These are phyloP conservation scores for Cladorrhinum sp. DNA, from an alignment of 2,329 filamentous ascomycete genomes.

Conservation along the genomic window DNA sequence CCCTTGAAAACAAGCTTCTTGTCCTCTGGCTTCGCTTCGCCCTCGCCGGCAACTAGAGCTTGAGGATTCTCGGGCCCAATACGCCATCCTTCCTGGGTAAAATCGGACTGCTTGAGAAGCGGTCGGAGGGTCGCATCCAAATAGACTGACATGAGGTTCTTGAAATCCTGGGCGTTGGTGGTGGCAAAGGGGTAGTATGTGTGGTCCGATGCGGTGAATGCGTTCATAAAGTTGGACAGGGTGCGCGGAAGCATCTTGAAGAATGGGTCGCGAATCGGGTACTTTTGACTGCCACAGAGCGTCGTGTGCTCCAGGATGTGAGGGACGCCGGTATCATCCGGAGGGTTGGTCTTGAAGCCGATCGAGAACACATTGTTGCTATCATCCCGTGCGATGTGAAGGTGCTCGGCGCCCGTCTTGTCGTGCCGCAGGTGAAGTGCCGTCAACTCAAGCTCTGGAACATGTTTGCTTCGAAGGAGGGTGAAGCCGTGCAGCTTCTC, in stretches of 20 bases:
- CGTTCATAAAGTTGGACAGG: slow-evolving; percentile 99
- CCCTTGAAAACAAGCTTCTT: slow-evolving; percentile 88
- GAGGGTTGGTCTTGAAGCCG: slow-evolving; percentile 98
- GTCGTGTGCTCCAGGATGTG: slow-evolving; percentile 98
- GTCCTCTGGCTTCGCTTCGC: slow-evolving; percentile 49
- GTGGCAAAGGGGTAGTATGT: slow-evolving; percentile 98
- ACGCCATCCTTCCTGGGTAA: slow-evolving; percentile 94
- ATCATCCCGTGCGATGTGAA: slow-evolving; percentile 92
- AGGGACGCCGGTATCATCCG: slow-evolving; percentile 91
- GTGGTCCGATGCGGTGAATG: slow-evolving; percentile 93
- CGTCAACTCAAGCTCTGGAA: slow-evolving; percentile 89
- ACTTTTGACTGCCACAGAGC: slow-evolving; percentile 92
- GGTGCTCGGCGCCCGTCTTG: slow-evolving; percentile 91
- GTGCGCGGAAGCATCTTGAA: slow-evolving; percentile 99
- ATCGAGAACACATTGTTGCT: slow-evolving; percentile 99
- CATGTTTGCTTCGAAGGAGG: slow-evolving; percentile 80
- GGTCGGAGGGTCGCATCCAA: slow-evolving; percentile 91
- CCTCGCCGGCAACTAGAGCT: slow-evolving; percentile 46
- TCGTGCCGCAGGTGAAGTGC: slow-evolving; percentile 89
- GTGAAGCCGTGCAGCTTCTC: slow-evolving; percentile 93
- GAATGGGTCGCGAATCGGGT: slow-evolving; percentile 97
- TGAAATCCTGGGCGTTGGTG: slow-evolving; percentile 91
- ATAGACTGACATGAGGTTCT: slow-evolving; percentile 94
- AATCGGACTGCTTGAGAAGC: slow-evolving; percentile 84
- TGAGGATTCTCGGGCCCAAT: slow-evolving; percentile 87